Conservation (phyloP, 345 rosid genomes). For the Eucalyptus shirleyi region DNA sequence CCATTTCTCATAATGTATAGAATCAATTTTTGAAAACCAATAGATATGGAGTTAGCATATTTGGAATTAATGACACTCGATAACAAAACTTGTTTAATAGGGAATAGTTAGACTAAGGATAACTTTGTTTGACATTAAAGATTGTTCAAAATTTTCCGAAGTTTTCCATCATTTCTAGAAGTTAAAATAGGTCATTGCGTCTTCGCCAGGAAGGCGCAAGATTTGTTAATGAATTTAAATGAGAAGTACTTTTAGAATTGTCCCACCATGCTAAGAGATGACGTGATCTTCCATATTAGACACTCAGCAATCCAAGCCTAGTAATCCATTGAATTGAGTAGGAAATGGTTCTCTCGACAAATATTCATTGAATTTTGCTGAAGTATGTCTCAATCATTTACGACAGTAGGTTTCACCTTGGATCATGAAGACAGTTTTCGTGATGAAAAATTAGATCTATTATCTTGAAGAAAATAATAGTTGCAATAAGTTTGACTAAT, state of each 20-base stretch:
- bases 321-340: neutral
- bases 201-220: neutral
- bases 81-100: neutral
- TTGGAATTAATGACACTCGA: neutral
- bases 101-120: neutral
- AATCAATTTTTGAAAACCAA: neutral
- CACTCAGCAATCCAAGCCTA: neutral
- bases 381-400: neutral
- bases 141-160: neutral
- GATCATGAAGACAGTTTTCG: neutral
- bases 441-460: neutral
- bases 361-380: neutral
- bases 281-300: no score
- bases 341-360: neutral
- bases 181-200: neutral
- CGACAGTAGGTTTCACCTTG: neutral
- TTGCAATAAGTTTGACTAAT: neutral
- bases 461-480: neutral
- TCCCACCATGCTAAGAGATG: no score
- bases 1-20: no score
- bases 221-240: no score
- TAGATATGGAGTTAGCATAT: neutral
- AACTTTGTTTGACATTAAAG: neutral
- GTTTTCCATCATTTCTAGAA: neutral
- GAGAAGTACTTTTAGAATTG: no score